Base-by-base conservation (phyloP, 129 eudicot species). In the Deinandra increscens region DNA sequence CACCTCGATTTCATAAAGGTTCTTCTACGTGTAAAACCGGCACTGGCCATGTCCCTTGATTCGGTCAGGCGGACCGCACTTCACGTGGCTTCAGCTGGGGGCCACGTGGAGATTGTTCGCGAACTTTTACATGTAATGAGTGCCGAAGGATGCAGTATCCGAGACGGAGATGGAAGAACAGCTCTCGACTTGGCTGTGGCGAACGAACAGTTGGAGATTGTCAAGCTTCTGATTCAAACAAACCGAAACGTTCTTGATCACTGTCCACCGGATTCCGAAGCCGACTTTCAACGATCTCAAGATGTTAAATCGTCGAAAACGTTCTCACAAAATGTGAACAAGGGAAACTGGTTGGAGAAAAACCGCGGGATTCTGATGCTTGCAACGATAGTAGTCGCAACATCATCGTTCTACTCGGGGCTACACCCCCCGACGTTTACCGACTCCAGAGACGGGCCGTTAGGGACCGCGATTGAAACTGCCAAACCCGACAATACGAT, bases 311-410 rank as follows among this genome's bases (percentile, higher is more conserved):
- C 31, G 0, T 34, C 41, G 29, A 71, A 77, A 13, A n/a, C 26
- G n/a, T n/a, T n/a, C n/a, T 45, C 63, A 2, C 53, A 68, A 39
- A 22, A n/a, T 9, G 55, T 9, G 15, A 73, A 14, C 5, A 29
- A 65, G 6, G 48, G 51, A 36, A 68, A 58, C 68, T 78, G 82
- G 82, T 61, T 78, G 12, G 82, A 72, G 31, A 78, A 67, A 73
- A 69, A 78, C 65, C 78, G 82, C 0, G 78, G 82, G 20, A 23
- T 71, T 29, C 48, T 78, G 0, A 60, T 78, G 10, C 29, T 78
- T 0, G 66, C 78, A 1, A 56, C 66, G 4, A 23, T 73, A 11
- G 68, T 78, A 6, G 55, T 66, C 54, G 78, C 74, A 20, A 44
- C 53, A 22, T 11, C 56, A 9, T 20, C 74, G 0, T 78, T 65